Evolutionary conservation across 768 basidiomycete species (phyloP).

Genomic region (Lyophyllum semitale): DNA sequence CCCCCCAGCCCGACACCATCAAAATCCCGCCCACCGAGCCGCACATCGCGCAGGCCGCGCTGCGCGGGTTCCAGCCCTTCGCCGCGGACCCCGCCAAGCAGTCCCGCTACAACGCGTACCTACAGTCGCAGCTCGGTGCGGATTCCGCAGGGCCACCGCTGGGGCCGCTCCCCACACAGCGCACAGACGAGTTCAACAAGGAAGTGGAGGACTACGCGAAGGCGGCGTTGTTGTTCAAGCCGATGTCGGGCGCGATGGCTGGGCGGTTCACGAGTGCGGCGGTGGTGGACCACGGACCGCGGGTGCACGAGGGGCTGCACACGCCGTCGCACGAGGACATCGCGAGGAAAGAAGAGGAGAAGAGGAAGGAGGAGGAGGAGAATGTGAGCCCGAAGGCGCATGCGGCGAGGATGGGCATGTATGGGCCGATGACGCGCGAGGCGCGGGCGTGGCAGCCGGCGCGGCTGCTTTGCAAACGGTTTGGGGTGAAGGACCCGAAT

Average conservation of each 20-base stretch:
- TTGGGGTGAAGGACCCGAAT: constrained; percentile 88
- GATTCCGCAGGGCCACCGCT: constrained; percentile 50
- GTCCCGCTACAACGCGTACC: constrained; percentile 80
- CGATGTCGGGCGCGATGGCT: constrained; percentile 90
- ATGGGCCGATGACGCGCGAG: constrained; percentile 83
- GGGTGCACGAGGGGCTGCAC: constrained; percentile 68
- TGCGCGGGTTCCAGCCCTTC: constrained; percentile 91
- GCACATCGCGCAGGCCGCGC: constrained; percentile 81
- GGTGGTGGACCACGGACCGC: constrained; percentile 65
- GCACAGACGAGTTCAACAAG: constrained; percentile 68
- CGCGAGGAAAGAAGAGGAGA: constrained; percentile 41
- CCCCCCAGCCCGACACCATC: constrained; percentile 27
- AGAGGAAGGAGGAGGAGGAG: constrained; percentile 46
- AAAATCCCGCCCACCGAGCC: constrained; percentile 65
- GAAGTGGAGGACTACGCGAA: constrained; percentile 89
- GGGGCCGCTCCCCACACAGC: constrained; percentile 56
- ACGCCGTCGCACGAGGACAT: constrained; percentile 52
- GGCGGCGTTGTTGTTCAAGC: constrained; percentile 88
- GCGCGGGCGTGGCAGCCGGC: constrained; percentile 76
- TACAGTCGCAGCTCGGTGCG: constrained; percentile 67
- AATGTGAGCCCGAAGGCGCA: constrained; percentile 76
- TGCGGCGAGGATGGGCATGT: constrained; percentile 89
- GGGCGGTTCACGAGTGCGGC: constrained; percentile 88
- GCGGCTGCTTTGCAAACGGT: constrained; percentile 88
- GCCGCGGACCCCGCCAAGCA: constrained; percentile 76